Percentiles rank a stretch among this genome's conserved stretches.
Conservation (phyloP, 331 rosid genomes). For the Saraca asoca region DNA sequence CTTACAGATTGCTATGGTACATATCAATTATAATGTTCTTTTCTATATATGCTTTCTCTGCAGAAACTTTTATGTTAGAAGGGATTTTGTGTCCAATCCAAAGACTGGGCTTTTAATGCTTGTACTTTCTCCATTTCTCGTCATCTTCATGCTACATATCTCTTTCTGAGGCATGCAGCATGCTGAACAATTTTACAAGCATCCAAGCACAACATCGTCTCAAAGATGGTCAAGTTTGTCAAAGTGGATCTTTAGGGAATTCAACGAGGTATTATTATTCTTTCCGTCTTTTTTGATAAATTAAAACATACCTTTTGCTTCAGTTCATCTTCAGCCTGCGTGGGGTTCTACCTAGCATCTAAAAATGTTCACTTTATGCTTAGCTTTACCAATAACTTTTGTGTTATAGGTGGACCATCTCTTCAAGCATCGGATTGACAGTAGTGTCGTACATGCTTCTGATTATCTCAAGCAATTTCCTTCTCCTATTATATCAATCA, state of each 20-base stretch:
- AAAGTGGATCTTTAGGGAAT: slow-evolving; percentile 68
- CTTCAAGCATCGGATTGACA: background rate
- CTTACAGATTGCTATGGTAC: background rate
- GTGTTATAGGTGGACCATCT: slow-evolving; percentile 10
- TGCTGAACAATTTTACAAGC: slow-evolving; percentile 65
- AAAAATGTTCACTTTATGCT: background rate
- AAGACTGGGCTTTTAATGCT: slow-evolving; percentile 60
- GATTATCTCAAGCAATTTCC: slow-evolving; percentile 92
- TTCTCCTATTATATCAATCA: slow-evolving; percentile 78
- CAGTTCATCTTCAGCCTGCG: background rate
- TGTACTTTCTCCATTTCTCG: slow-evolving; percentile 63
- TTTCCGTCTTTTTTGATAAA: background rate
- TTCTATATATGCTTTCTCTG: slow-evolving; percentile 6
- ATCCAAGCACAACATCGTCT: slow-evolving; percentile 65
- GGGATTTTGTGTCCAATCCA: slow-evolving; percentile 66
- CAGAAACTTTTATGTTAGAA: slow-evolving; percentile 60
- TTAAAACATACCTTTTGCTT: too few species aligned
- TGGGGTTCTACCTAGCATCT: slow-evolving; percentile 5
- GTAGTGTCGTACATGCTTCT: background rate
- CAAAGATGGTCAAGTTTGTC: slow-evolving; percentile 72
- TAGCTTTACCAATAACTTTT: slow-evolving; percentile 8
- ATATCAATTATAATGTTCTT: background rate
- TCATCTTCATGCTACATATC: slow-evolving; percentile 70
- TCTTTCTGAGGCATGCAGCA: slow-evolving; percentile 69
- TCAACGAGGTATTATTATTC: slow-evolving; percentile 49